A percentile compares a stretch with the other conserved stretches of the same genome.
Evolutionary conservation across 345 rosid species (phyloP).

Genomic region (Syzygium grande): DNA sequence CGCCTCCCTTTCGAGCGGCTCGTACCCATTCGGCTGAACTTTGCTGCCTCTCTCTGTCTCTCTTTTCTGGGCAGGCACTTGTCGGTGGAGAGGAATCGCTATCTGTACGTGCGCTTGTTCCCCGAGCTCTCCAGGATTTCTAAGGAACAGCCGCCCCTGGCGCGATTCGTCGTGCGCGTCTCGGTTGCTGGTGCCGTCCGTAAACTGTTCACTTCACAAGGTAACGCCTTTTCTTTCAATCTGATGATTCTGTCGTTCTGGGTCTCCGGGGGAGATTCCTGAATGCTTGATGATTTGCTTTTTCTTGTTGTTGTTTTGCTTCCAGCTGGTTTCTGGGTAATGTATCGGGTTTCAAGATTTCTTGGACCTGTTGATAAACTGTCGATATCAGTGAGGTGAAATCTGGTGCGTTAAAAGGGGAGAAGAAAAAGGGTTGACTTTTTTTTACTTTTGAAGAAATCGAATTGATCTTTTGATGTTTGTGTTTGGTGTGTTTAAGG

Average conservation of each 20-base stretch:
- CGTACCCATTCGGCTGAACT: neutral
- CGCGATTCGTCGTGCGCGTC: slow-evolving; percentile 64
- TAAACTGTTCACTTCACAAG: slow-evolving; percentile 40
- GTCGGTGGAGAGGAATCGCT: slow-evolving; percentile 80
- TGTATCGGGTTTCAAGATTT: neutral
- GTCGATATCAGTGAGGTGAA: neutral
- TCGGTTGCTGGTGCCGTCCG: slow-evolving; percentile 47
- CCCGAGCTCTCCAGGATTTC: slow-evolving; percentile 64
- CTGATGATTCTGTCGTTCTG: neutral
- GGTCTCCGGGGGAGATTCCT: neutral
- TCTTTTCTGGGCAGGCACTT: slow-evolving; percentile 46
- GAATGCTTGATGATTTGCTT: neutral
- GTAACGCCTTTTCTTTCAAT: slow-evolving; percentile 10
- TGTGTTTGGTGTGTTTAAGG: neutral
- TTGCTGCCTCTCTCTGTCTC: neutral
- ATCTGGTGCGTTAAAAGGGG: neutral
- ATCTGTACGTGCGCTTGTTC: slow-evolving; percentile 57
- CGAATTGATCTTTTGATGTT: neutral
- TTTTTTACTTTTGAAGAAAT: neutral
- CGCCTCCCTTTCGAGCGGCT: neutral
- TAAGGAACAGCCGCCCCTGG: slow-evolving; percentile 79
- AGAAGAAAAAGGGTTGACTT: neutral
- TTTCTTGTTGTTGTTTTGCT: neutral
- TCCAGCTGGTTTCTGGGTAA: neutral
- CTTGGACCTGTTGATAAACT: neutral